Conservation (phyloP, 352 stramenopile species). For the Phytophthora capsici region DNA sequence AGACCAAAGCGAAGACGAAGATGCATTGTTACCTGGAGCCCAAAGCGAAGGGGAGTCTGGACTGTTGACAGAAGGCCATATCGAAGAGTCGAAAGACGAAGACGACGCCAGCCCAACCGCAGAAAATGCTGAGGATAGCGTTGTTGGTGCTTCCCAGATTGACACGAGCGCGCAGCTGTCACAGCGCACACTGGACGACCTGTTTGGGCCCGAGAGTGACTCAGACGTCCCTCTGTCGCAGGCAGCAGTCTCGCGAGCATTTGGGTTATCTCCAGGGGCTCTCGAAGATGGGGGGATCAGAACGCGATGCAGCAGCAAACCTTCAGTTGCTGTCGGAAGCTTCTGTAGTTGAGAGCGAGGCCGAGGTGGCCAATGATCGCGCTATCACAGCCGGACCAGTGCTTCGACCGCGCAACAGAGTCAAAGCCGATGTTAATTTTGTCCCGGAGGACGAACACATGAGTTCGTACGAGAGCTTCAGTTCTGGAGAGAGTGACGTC, state of each 20-base stretch:
- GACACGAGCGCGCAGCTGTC: conserved; percentile 11
- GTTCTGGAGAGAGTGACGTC: too few relatives aligned
- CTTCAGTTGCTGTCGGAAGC: conserved; percentile 17
- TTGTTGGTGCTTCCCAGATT: conserved; percentile 4
- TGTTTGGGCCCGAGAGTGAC: conserved; percentile 8
- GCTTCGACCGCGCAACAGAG: background rate
- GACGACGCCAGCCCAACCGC: background rate
- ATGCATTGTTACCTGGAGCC: too few relatives aligned
- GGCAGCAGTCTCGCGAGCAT: conserved; percentile 10
- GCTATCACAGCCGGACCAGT: background rate
- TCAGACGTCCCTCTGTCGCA: conserved; percentile 24
- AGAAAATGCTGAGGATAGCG: background rate
- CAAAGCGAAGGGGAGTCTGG: too few relatives aligned
- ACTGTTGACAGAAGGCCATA: background rate
- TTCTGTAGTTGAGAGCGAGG: conserved; percentile 8
- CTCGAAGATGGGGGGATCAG: conserved; percentile 7
- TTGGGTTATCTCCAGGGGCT: conserved; percentile 9
- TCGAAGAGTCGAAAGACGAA: background rate
- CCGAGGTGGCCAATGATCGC: background rate
- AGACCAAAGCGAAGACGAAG: too few relatives aligned
- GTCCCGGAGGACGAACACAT: conserved; percentile 1
- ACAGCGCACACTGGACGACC: conserved; percentile 7
- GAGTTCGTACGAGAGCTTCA: too few relatives aligned
- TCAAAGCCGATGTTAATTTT: conserved; percentile 8
- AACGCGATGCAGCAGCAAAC: conserved; percentile 13